Evolutionary conservation across 768 basidiomycete genomes (phyloP), one percentile per base, ranked within the genome.

Genomic region (Panaeolus papilionaceus): DNA sequence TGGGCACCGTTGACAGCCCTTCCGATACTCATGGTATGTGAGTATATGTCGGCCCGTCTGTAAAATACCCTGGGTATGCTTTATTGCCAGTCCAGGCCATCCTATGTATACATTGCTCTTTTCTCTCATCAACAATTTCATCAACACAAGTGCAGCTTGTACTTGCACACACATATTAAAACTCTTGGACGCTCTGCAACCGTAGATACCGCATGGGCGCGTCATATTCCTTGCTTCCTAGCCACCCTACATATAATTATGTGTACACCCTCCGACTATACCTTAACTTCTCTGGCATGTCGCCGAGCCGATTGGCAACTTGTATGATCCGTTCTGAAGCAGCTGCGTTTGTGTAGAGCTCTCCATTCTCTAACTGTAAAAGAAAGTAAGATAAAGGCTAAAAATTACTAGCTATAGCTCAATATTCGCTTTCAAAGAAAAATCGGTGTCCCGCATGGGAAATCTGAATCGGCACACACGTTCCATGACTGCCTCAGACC

Each of bases 311-410:
- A 64, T 28, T 66, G 65, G 63, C 70, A 58, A 23, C 45, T 40
- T 37, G 33, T 42, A 67, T 71, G 70, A 71, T 71, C 70, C 70
- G 70, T 70, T 66, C 40, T 64, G 26, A 44, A 44, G 26, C 20
- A 51, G 47, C 47, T 51, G 20, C 20, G 14, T 14, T 44, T 10
- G 42, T 44, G 42, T 18, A 3, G 5, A 16, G 42, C 18, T 51
- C 47, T 51, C 47, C 47, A 51, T 51, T 51, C 47, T 51, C 47
- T 20, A 49, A 26, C 23, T 51, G 8, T 23, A 28, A 12, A 58
- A 58, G 20, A 58, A 33, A 58, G 54, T 16, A 58, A 23, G 54
- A 33, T 58, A 58, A 16, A 33, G 11, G 14, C 26, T 33, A 28
- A 37, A 58, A 16, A 8, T 2, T 26, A 11, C 45, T 3, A 51